Evolutionary conservation across 345 rosid genomes (phyloP), one percentile per base, ranked within the genome.

Genomic region (Conringia planisiliqua): DNA sequence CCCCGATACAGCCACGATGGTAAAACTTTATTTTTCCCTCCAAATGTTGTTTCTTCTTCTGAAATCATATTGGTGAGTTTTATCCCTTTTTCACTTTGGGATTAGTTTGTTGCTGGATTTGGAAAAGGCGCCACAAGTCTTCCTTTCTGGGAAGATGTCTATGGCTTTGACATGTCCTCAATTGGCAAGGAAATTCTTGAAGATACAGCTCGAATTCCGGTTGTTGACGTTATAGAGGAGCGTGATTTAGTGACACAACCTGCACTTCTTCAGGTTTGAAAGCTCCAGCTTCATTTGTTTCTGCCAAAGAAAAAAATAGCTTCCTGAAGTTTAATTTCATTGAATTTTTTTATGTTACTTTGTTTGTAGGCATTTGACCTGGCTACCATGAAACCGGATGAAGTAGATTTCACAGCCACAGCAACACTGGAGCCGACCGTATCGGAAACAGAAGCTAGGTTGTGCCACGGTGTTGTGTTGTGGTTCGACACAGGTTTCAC

Each of bases 401-500:
- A 92, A 62, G 97, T 95, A 76, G 99, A 95, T 84, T 95, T 92
- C 79, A 95, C 99, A 0, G 88, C 92, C 38, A 85, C 70, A 6
- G 72, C 86, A 22, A 70, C 74, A 10, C 74, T 70, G 29, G 52
- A 71, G 52, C 76, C 82, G 32, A 51, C 3, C 0, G 79, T 66
- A 42, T n/a, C 56, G 2, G 62, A 64, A 29, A 48, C 73, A 2
- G 48, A 79, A 64, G 78, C 81, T 70, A 68, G 75, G 67, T 30
- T 68, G 40, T 95, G 99, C 69, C 83, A 86, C 61, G 99, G 99
- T 39, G 76, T 87, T 40, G 96, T 92, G 20, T 51, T 95, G 70
- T 92, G 99, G 99, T 95, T 95, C 1, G 98, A 95, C 12, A 87
- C 96, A 32, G 96, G 92, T 74, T 95, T 95, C 77, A 88, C 96